Evolutionary conservation across 352 stramenopile species (phyloP), one percentile per base, ranked within the genome.

Genomic region (Pythium angustatum): DNA sequence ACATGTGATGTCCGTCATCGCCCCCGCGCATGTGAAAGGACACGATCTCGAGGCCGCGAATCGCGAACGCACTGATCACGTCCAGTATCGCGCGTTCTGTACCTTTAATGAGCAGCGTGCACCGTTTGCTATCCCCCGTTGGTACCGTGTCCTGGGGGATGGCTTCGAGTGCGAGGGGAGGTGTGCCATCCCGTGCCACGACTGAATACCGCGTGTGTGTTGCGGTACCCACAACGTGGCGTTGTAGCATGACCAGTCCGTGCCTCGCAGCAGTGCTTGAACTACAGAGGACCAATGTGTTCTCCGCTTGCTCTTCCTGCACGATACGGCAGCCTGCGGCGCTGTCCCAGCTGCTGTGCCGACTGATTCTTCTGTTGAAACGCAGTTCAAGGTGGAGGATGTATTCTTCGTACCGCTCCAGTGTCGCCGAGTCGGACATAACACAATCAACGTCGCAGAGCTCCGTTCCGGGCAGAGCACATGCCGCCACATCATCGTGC

Each of bases 271-370:
- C 55, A 5, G 41, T 43, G 5, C n/a, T 9, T 21, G n/a, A 14
- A 17, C 19, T 54, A 27, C 55, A 62, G 1, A 62, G 12, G 2
- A 43, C 55, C 2, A 62, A 14, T 31, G 55, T 53, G 7, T 62
- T 62, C 31, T 44, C 55, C 11, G 55, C 55, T 0, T 21, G 11
- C 26, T 62, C 55, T 26, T 34, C 28, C 5, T 33, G 41, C 21
- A 62, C 38, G 4, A 62, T 22, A 14, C 43, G 19, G 26, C 55
- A 62, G 2, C 28, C 55, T 0, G 43, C 27, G 2, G 55, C 19
- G 30, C 55, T 62, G 21, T 62, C 55, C 55, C 55, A 62, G 2
- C 10, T 10, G 21, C 53, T 43, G 26, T 62, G 55, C 7, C 55
- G 41, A 30, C 36, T 34, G 26, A 62, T 54, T 1, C 14, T 34